Conservation (phyloP, 2,329 filamentous ascomycete species). For the Trichoderma hamatum region DNA sequence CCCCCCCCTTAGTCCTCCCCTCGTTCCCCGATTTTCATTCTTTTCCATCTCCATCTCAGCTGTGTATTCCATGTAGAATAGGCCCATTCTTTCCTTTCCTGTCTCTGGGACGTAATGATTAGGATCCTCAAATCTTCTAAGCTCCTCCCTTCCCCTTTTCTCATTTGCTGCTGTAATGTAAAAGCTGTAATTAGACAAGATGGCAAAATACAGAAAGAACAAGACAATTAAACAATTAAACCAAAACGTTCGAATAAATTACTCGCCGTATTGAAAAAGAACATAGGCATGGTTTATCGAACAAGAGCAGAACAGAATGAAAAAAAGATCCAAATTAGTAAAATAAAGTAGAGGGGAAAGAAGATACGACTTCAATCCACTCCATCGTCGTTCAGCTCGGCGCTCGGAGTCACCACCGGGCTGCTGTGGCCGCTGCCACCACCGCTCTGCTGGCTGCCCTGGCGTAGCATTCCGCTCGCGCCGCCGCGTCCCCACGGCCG, state of each 20-base stretch:
- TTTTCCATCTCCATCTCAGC: not conserved
- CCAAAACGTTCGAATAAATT: conserved; percentile 2
- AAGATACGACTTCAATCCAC: conserved; percentile 37
- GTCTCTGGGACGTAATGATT: not conserved
- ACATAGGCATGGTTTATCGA: not conserved
- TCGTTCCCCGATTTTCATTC: not conserved
- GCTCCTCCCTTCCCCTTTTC: not conserved
- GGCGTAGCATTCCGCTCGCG: conserved; percentile 49
- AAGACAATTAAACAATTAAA: not conserved
- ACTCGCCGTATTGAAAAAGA: conserved; percentile 4
- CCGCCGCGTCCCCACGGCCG: conserved; percentile 45
- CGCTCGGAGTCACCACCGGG: conserved; percentile 30
- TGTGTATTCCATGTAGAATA: not conserved
- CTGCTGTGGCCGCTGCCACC: conserved; percentile 24
- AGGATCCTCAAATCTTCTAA: not conserved
- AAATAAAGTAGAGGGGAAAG: not conserved
- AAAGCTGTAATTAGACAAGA: not conserved
- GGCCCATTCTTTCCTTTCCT: not conserved
- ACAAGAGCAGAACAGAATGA: not conserved
- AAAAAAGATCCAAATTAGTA: not conserved
- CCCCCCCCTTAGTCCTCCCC: not conserved
- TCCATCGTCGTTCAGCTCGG: conserved; percentile 36
- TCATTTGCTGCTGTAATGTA: not conserved
- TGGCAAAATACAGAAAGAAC: conserved; percentile 1
- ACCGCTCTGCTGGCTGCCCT: conserved; percentile 37